Evolutionary conservation across 2,329 filamentous ascomycete genomes (phyloP), one percentile per base, ranked within the genome.

Genomic region (Ophiostoma sp.): DNA sequence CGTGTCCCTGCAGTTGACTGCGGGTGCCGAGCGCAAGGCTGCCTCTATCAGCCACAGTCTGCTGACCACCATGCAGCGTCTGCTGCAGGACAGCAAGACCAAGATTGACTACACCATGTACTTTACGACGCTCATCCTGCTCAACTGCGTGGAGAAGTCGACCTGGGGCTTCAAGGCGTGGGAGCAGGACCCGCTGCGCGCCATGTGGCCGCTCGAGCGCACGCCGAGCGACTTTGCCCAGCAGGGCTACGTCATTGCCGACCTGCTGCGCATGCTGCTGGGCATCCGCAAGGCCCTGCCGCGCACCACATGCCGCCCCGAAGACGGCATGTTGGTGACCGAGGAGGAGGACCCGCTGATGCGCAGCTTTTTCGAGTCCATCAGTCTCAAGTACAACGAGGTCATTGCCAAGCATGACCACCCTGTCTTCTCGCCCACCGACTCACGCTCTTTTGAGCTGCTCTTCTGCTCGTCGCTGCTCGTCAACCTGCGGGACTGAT

Each of bases 161-260:
- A 89, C 87, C 0, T 90, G 87, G 88, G 85, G 86, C 0, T 89
- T 89, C 79, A 88, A 89, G 73, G 87, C 86, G 1, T 90, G 87
- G 87, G 87, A 89, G 74, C 85, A 89, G 76, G 83, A 86, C 70
- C 84, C 85, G 67, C 82, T 89, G 35, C 82, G 85, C 1, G 82
- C 83, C 0, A 82, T 83, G 62, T 90, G 87, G 87, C 88, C 88
- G 4, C 80, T 90, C 3, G 85, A 87, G 75, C 82, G 82, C 71
- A 83, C 84, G 8, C 87, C 87, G 0, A 79, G 80, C 67, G 80
- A 81, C 68, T 90, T 86, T 75, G 85, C 85, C 0, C 82, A 84
- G 70, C 87, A 89, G 73, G 87, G 87, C 20, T 83, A 85, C 65
- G 83, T 84, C 44, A 81, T 90, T 7, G 86, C 86, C 5, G 82